Evolutionary conservation across 176 grass and related monocot species (phyloP), one percentile per base, ranked within the genome.

Genomic region (Raddia distichophylla): DNA sequence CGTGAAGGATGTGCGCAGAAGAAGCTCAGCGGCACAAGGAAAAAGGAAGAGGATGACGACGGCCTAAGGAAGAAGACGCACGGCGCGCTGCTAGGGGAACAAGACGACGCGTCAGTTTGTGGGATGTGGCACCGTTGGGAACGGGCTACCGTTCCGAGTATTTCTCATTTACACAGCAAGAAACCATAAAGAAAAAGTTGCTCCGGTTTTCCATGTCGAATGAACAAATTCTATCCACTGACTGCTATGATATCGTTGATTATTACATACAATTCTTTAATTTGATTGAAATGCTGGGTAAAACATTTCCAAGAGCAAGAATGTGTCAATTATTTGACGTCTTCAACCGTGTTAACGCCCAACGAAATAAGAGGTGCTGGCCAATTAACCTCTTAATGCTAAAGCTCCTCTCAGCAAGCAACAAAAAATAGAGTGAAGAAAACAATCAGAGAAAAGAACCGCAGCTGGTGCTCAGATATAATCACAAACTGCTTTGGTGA

Each of bases 401-500:
- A 78, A 86, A 78, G 67, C 73, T 86, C 64, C 64, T 58, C 83
- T 73, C 74, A 34, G 47, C 78, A 86, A 47, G 73, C 52, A 67
- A 77, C 73, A 82, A 82, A 86, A 87, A 79, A 78, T 67, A 82
- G 32, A 35, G 59, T 16, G 45, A 56, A 50, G 45, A 7, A 70
- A 84, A 81, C 49, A 58, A 77, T 81, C 57, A 64, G 78, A 66
- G 45, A 60, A 6, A 79, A 64, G 37, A 76, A 52, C 46, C 54
- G 77, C 74, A 20, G 59, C 52, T 18, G 34, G 18, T 60, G 64
- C 68, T 91, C 74, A 98, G 80, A 98, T 86, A 85, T 93, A 85
- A 79, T 94, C 89, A 5, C 92, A 91, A 37, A 95, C 89, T 75
- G 93, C 96, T 80, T 93, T 91, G 13, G 96, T 99, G 60, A 95